Evolutionary conservation across 331 rosid species (phyloP).

Genomic region (Erythrophleum ivorense): DNA sequence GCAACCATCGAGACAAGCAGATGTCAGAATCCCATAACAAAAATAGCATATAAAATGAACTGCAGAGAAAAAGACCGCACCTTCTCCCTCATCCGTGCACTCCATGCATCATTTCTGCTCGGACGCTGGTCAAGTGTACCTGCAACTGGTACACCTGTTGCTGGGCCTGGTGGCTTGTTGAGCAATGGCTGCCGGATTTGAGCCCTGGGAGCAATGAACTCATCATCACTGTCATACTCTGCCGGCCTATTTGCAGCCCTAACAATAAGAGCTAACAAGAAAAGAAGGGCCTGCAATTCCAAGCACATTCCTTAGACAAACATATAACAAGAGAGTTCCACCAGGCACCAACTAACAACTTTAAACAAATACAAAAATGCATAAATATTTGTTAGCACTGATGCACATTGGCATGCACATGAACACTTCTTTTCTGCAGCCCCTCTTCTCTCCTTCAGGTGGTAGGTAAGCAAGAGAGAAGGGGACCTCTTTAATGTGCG

Average conservation of each 20-base stretch:
- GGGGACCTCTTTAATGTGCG: neutral
- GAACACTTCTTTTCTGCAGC: slow-evolving; percentile 21
- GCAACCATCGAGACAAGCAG: neutral
- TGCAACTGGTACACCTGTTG: slow-evolving; percentile 83
- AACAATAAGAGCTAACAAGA: slow-evolving; percentile 71
- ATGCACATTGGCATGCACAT: neutral
- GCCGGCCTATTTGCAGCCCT: slow-evolving; percentile 82
- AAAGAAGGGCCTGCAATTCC: slow-evolving; percentile 53
- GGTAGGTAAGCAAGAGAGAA: slow-evolving; percentile 20
- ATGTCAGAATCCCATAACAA: neutral
- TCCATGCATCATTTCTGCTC: slow-evolving; percentile 95
- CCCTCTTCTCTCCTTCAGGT: neutral
- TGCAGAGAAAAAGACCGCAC: slow-evolving; percentile 49
- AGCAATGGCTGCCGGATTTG: slow-evolving; percentile 86
- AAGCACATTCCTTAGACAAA: slow-evolving; percentile 34
- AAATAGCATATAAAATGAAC: slow-evolving; percentile 32
- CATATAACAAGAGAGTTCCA: slow-evolving; percentile 24
- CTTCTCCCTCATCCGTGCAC: slow-evolving; percentile 98
- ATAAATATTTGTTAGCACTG: neutral
- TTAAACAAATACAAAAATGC: neutral
- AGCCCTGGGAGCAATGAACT: slow-evolving; percentile 71
- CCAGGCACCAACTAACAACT: slow-evolving; percentile 8
- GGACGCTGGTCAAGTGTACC: slow-evolving; percentile 77
- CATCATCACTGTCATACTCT: slow-evolving; percentile 96
- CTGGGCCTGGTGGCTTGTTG: slow-evolving; percentile 68